phyloP scores from a whole-genome alignment of 1,284 basidiomycete genomes.

The Cryptococcus sp. region DNA sequence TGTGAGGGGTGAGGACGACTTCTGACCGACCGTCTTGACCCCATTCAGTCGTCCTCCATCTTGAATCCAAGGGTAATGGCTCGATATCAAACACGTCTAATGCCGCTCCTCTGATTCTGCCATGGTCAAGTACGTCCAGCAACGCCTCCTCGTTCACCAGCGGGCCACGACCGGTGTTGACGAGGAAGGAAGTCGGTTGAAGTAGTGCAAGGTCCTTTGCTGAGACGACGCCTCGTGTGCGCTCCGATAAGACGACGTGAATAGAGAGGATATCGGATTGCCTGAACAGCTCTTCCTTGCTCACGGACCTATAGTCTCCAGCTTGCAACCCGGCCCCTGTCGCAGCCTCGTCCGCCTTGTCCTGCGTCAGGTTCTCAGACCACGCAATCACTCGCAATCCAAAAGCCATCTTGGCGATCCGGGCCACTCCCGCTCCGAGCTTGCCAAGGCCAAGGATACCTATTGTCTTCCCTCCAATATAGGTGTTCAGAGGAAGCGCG shows the following conservation, averaged over 20 bases:
- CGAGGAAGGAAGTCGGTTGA: constrained; percentile 62
- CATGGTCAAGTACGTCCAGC: constrained; percentile 45
- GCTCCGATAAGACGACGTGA: constrained; percentile 62
- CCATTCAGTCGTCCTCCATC: constrained; percentile 55
- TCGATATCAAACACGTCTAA: constrained; percentile 63
- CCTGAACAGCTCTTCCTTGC: constrained; percentile 61
- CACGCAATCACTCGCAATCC: constrained; percentile 64
- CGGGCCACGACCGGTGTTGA: constrained; percentile 67
- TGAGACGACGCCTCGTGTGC: constrained; percentile 58
- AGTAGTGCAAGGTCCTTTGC: constrained; percentile 58
- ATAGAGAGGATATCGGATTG: constrained; percentile 64
- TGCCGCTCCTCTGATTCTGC: constrained; percentile 40
- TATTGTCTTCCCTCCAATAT: constrained; percentile 57
- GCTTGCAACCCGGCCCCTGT: constrained; percentile 52
- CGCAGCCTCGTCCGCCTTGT: constrained; percentile 60
- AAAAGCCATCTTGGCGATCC: constrained; percentile 61
- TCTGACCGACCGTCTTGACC: constrained; percentile 47
- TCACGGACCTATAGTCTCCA: constrained; percentile 34
- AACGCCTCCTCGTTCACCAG: constrained; percentile 62
- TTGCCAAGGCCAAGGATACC: constrained; percentile 64
- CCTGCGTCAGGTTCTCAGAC: constrained; percentile 65
- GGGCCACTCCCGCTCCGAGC: constrained; percentile 55
- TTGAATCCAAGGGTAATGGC: constrained; percentile 62
- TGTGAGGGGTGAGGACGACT: constrained; percentile 60
- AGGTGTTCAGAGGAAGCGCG: constrained; percentile 20